Conservation (phyloP, 1,284 basidiomycete species). For the Ganoderma sinense region DNA sequence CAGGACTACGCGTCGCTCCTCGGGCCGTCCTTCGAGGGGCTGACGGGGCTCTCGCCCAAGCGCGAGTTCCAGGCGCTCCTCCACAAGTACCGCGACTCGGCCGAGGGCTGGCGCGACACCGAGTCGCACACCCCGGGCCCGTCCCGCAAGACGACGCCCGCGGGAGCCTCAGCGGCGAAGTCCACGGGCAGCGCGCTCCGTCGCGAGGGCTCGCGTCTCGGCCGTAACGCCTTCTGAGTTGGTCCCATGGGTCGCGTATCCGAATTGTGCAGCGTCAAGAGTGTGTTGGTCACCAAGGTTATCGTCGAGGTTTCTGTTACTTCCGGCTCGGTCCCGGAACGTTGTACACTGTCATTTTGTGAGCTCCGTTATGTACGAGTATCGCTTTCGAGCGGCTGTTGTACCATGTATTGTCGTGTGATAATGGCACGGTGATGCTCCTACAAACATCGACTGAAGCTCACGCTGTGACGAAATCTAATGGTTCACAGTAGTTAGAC, state of each 20-base stretch:
- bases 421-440: not conserved
- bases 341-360: slow-evolving; percentile 3
- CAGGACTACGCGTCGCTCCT: slow-evolving; percentile 26
- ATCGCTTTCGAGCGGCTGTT: not conserved
- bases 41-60: slow-evolving; percentile 23
- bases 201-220: slow-evolving; percentile 3
- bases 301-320: slow-evolving; percentile 4
- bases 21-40: slow-evolving; percentile 17
- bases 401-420: not conserved
- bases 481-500: not conserved
- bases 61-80: slow-evolving; percentile 32
- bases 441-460: not conserved
- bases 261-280: not conserved
- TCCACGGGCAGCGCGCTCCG: not conserved
- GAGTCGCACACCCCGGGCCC: slow-evolving; percentile 9
- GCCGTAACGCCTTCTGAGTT: slow-evolving; percentile 1
- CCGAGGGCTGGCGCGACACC: slow-evolving; percentile 24
- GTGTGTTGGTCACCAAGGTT: not conserved
- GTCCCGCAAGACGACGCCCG: slow-evolving; percentile 11
- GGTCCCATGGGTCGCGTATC: not conserved
- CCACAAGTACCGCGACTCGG: slow-evolving; percentile 29
- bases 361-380: not conserved
- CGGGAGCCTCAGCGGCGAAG: not conserved
- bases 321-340: not conserved
- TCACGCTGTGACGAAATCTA: too few species aligned